Conservation (phyloP, 768 basidiomycete species). For the Holtermannia corniformis region DNA sequence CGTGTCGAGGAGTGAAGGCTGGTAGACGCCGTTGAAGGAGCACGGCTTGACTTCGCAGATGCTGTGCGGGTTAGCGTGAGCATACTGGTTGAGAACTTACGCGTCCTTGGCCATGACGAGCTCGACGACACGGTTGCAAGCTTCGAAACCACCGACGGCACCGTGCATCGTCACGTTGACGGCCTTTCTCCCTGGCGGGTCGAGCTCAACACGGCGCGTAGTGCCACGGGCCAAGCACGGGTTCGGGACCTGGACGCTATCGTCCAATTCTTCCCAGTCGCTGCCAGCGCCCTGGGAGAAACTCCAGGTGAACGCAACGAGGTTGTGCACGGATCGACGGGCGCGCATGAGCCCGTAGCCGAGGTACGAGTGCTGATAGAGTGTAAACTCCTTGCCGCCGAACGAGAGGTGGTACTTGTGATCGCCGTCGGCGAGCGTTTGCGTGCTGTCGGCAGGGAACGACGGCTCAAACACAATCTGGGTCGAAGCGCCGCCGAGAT, state of each 20-base stretch:
- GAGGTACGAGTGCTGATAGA: slow-evolving; percentile 97
- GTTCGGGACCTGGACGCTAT: slow-evolving; percentile 51
- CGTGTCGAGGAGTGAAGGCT: slow-evolving; percentile 79
- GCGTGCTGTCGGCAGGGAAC: slow-evolving; percentile 46
- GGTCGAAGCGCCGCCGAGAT: slow-evolving; percentile 92
- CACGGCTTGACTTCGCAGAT: slow-evolving; percentile 88
- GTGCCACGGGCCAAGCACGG: slow-evolving; percentile 72
- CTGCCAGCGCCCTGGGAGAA: slow-evolving; percentile 38
- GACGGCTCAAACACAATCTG: slow-evolving; percentile 93
- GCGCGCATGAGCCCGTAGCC: slow-evolving; percentile 93
- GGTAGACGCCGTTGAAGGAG: slow-evolving; percentile 95
- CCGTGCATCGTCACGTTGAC: slow-evolving; percentile 79
- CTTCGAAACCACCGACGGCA: slow-evolving; percentile 70
- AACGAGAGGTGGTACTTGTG: slow-evolving; percentile 82
- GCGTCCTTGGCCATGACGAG: slow-evolving; percentile 92
- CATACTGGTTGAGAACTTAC: slow-evolving; percentile 46
- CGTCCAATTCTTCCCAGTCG: slow-evolving; percentile 41
- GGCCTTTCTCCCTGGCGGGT: slow-evolving; percentile 43
- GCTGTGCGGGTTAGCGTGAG: slow-evolving; percentile 35
- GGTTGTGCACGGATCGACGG: slow-evolving; percentile 67
- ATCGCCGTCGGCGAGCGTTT: slow-evolving; percentile 62
- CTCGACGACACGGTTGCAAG: slow-evolving; percentile 72
- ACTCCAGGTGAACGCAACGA: slow-evolving; percentile 78
- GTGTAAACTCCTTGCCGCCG: slow-evolving; percentile 56
- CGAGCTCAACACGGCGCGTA: slow-evolving; percentile 55